These are phyloP conservation scores for Lophiotrema nucula DNA, from an alignment of 495 filamentous ascomycete genomes.

Conservation along the genomic window DNA sequence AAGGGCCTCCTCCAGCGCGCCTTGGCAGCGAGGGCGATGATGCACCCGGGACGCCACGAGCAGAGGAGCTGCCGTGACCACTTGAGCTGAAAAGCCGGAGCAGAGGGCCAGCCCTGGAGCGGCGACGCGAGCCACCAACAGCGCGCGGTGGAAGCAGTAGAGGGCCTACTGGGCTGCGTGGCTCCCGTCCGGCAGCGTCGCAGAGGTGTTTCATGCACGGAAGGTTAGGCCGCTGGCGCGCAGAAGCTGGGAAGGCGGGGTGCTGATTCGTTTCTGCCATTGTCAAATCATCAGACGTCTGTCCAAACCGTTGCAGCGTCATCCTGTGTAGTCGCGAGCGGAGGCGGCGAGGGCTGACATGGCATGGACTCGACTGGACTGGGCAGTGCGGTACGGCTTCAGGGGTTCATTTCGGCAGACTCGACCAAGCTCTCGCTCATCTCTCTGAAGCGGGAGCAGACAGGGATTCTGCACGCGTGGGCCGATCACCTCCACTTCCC, in stretches of 20 bases:
- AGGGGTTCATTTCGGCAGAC: slow-evolving; percentile 31
- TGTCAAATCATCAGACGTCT: slow-evolving; percentile 31
- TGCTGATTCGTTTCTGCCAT: slow-evolving; percentile 27
- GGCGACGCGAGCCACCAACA: neutral
- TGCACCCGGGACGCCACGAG: neutral
- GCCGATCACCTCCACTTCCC: slow-evolving; percentile 21
- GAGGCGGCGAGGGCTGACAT: slow-evolving; percentile 20
- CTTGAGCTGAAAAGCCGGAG: neutral
- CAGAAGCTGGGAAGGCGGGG: neutral
- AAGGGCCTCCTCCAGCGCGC: neutral
- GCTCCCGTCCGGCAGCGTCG: slow-evolving; percentile 13
- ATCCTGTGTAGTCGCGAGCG: slow-evolving; percentile 8
- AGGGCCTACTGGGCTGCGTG: neutral
- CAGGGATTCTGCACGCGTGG: slow-evolving; percentile 17
- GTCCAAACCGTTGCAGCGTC: slow-evolving; percentile 23
- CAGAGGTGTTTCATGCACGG: slow-evolving; percentile 30
- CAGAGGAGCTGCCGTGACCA: no score
- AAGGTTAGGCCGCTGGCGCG: neutral
- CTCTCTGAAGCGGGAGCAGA: slow-evolving; percentile 19
- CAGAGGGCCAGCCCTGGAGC: neutral
- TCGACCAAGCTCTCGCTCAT: slow-evolving; percentile 16
- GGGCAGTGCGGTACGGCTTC: slow-evolving; percentile 3
- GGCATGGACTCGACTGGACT: neutral
- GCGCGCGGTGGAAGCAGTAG: neutral
- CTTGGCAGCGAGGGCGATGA: neutral